These are phyloP conservation scores for Colletotrichum melonis DNA, from an alignment of 2,329 filamentous ascomycete genomes.

Conservation along the genomic window DNA sequence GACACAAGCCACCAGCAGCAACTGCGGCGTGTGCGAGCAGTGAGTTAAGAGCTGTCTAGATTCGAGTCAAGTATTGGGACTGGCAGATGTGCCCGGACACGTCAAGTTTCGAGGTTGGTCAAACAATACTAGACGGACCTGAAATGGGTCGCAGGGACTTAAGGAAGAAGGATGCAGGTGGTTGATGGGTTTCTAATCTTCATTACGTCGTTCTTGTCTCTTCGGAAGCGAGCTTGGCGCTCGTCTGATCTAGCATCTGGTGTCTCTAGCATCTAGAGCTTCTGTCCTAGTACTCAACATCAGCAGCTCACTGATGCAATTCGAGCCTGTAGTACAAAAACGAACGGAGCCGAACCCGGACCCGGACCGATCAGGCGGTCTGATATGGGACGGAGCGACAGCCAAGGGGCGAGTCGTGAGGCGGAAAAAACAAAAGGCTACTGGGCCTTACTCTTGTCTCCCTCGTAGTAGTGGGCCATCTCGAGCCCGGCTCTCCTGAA, in stretches of 20 bases:
- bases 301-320: slow-evolving; percentile 24
- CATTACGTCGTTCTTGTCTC: background rate
- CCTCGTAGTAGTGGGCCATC: slow-evolving; percentile 95
- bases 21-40: background rate
- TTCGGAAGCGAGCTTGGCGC: background rate
- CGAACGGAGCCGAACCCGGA: background rate
- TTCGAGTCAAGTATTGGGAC: background rate
- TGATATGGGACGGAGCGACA: background rate
- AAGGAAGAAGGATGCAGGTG: background rate
- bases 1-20: background rate
- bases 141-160: background rate
- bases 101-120: background rate
- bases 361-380: background rate
- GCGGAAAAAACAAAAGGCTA: slow-evolving; percentile 16
- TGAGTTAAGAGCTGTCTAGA: background rate
- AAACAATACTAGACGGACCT: background rate
- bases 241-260: background rate
- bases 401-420: background rate
- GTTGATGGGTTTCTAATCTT: slow-evolving; percentile 6
- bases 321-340: background rate
- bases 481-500: slow-evolving; percentile 92
- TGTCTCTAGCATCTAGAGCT: slow-evolving; percentile 5
- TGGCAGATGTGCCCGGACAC: background rate
- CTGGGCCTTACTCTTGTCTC: slow-evolving; percentile 58
- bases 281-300: slow-evolving; percentile 17